Conservation (phyloP, 1,284 basidiomycete species). For the Boletellus deceptivus region DNA sequence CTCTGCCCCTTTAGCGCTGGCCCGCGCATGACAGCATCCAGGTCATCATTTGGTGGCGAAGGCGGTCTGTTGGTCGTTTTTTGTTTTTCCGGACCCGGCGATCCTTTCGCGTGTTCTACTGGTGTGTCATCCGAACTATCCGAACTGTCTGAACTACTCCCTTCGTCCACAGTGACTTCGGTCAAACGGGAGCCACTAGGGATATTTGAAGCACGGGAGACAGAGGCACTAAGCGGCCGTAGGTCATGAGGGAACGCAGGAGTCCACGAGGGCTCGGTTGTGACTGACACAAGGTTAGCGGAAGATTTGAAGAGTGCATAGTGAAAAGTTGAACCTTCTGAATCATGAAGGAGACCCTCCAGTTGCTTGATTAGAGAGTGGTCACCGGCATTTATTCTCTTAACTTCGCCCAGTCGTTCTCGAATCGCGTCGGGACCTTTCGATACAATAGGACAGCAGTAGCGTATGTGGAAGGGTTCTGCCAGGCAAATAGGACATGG, state of each 20-base stretch:
- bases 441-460: constrained; percentile 42
- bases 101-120: constrained; percentile 5
- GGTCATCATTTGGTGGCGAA: constrained; percentile 33
- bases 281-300: constrained; percentile 1
- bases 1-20: constrained; percentile 32
- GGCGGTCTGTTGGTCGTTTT: constrained; percentile 5
- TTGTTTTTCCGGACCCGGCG: neutral
- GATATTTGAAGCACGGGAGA: constrained; percentile 12
- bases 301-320: neutral
- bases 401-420: constrained; percentile 39
- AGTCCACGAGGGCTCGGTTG: neutral
- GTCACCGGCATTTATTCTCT: constrained; percentile 22
- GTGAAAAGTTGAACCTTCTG: constrained; percentile 15
- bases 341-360: constrained; percentile 25
- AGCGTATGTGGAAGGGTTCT: constrained; percentile 38
- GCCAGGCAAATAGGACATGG: constrained; percentile 42
- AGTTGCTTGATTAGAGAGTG: constrained; percentile 38
- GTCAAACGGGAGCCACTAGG: constrained; percentile 26
- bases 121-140: constrained; percentile 30
- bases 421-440: constrained; percentile 39
- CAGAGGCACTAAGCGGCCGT: neutral
- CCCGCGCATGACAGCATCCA: constrained; percentile 50
- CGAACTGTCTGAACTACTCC: constrained; percentile 34
- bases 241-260: neutral
- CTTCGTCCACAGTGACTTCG: constrained; percentile 37